Conservation (phyloP, 192 early-diverging fungal species). For the Pilaira anomala region DNA sequence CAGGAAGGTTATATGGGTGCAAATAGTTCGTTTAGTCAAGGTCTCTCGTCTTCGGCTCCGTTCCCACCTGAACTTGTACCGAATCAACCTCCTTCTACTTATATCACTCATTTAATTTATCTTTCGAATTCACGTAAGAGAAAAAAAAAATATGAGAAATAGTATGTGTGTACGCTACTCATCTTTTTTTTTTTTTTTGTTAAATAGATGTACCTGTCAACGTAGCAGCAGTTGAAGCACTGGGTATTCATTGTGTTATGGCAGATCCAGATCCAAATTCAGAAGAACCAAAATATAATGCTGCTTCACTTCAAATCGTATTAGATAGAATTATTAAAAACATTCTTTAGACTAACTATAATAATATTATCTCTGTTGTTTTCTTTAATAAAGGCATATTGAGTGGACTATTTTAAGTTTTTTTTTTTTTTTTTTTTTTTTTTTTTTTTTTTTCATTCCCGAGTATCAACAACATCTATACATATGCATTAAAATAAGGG, state of each 20-base stretch:
- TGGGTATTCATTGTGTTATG: conserved; percentile 47
- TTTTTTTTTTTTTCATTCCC: no score
- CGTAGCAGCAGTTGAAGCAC: conserved; percentile 38
- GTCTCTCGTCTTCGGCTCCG: neutral
- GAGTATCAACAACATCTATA: no score
- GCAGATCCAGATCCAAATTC: conserved; percentile 10
- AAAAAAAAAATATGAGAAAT: no score
- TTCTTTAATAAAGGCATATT: no score
- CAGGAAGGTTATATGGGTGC: conserved; percentile 10
- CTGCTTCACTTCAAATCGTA: conserved; percentile 3
- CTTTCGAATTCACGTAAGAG: conserved; percentile 46
- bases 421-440: no score
- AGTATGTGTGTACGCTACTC: no score
- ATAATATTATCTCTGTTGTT: no score
- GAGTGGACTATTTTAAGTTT: no score
- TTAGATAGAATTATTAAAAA: conserved; percentile 1
- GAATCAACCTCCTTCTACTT: conserved; percentile 27
- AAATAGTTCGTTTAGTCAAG: neutral
- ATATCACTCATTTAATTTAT: conserved; percentile 52
- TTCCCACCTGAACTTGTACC: conserved; percentile 29
- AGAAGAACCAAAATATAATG: conserved; percentile 15
- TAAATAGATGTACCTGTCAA: conserved; percentile 36
- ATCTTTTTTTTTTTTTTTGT: neutral
- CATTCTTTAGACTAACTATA: no score
- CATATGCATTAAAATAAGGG: no score